A percentile compares a stretch with the other conserved stretches of the same genome.
These are phyloP conservation scores for Trichophyton rubrum DNA, from an alignment of 2,329 filamentous ascomycete genomes.

Conservation along the genomic window DNA sequence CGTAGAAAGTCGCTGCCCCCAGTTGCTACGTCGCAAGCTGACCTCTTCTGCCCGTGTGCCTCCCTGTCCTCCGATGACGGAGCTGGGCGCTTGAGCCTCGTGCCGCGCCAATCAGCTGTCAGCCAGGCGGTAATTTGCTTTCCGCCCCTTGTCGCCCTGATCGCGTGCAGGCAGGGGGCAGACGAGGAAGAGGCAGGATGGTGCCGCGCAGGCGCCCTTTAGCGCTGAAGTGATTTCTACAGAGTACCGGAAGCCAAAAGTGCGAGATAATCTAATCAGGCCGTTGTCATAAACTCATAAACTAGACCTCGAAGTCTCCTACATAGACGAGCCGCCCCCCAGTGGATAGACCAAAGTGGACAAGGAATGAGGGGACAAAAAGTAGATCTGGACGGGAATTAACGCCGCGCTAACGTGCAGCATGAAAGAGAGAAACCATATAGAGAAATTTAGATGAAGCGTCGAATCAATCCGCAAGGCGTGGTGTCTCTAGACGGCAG, in stretches of 20 bases:
- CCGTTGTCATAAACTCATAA: background rate
- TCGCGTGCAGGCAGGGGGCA: background rate
- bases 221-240: background rate
- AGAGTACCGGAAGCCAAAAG: background rate
- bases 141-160: background rate
- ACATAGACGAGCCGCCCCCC: background rate
- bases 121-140: background rate
- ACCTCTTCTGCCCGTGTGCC: background rate
- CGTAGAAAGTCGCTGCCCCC: no score
- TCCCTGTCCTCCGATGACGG: slow-evolving; percentile 1
- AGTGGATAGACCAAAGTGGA: background rate
- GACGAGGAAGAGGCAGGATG: background rate
- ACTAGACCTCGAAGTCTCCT: background rate
- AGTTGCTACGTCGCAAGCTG: background rate
- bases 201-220: background rate
- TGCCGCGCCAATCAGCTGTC: background rate
- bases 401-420: background rate
- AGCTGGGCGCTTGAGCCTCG: background rate
- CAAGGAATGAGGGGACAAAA: background rate
- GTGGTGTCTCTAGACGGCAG: slow-evolving; percentile 41
- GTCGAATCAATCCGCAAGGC: background rate
- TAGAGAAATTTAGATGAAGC: slow-evolving; percentile 6
- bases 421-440: slow-evolving; percentile 6
- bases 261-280: background rate
- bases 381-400: background rate